Evolutionary conservation across 768 basidiomycete genomes (phyloP).

Genomic region (Termitomyces sp.): DNA sequence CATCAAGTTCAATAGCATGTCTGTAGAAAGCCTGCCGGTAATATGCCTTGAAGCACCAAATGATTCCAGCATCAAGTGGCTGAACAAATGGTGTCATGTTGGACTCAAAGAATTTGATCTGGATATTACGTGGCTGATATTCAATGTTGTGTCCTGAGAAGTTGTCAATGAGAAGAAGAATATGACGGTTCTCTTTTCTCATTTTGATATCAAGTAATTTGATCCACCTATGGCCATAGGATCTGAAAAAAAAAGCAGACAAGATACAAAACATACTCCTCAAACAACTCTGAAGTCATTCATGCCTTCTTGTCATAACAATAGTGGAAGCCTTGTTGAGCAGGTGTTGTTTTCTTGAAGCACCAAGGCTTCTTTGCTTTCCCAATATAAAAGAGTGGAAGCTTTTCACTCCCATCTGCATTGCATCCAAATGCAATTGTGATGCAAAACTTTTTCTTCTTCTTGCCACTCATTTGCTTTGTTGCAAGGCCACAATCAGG

Average conservation of each 20-base stretch:
- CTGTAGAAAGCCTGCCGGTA: constrained; percentile 24
- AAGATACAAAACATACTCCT: constrained; percentile 20
- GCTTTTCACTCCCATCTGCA: constrained; percentile 28
- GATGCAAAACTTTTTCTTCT: constrained; percentile 25
- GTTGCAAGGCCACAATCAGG: constrained; percentile 28
- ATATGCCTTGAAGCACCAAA: constrained; percentile 29
- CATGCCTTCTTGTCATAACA: constrained; percentile 32
- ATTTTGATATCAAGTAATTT: constrained; percentile 9
- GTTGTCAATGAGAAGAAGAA: constrained; percentile 26
- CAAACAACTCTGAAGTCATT: constrained; percentile 32
- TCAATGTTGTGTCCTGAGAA: constrained; percentile 26
- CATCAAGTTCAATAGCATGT: constrained; percentile 25
- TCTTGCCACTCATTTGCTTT: constrained; percentile 29
- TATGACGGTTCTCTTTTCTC: constrained; percentile 14
- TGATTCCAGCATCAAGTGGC: constrained; percentile 20
- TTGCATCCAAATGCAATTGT: constrained; percentile 13
- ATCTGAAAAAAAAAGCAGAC: neutral
- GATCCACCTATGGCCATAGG: neutral
- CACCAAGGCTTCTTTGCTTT: constrained; percentile 23
- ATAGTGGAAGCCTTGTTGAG: constrained; percentile 30
- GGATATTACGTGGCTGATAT: constrained; percentile 25
- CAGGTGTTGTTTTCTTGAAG: constrained; percentile 22
- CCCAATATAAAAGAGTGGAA: constrained; percentile 30
- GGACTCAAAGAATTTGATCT: constrained; percentile 24
- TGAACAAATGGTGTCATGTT: constrained; percentile 36